Evolutionary conservation across 306 rosid species (phyloP).

Genomic region (Acacia melanoxylon): DNA sequence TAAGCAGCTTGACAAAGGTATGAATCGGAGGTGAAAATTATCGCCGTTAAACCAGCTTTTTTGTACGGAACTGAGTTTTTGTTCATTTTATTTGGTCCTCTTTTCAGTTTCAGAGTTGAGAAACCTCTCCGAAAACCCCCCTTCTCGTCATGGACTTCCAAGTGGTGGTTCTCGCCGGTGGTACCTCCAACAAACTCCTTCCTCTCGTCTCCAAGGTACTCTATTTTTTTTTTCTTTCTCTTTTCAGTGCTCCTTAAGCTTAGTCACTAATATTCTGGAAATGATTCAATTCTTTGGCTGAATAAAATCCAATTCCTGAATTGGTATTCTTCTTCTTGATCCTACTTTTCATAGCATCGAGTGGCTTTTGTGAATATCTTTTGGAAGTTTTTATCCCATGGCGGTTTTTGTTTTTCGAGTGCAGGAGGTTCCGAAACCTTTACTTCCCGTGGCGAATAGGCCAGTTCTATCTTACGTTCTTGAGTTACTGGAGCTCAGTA

Average conservation of each 20-base stretch:
- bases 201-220: conserved; percentile 86
- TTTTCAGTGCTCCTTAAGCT: neutral
- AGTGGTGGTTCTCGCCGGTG: conserved; percentile 94
- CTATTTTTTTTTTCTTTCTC: neutral
- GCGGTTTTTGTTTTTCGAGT: neutral
- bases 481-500: conserved; percentile 79
- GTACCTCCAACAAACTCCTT: conserved; percentile 75
- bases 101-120: neutral
- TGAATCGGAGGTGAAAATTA: neutral
- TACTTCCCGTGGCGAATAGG: conserved; percentile 92
- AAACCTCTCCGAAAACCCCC: conserved; percentile 33
- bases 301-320: neutral
- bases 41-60: neutral
- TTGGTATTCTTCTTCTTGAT: neutral
- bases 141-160: conserved; percentile 75
- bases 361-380: neutral
- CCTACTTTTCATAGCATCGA: neutral
- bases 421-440: conserved; percentile 91
- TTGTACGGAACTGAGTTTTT: neutral
- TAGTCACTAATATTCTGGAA: neutral
- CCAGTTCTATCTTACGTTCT: conserved; percentile 86
- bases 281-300: neutral
- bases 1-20: neutral
- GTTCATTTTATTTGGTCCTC: neutral
- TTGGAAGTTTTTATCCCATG: neutral